Percentiles rank a stretch among this genome's conserved stretches.
Evolutionary conservation across 768 basidiomycete species (phyloP).

Genomic region (Ephemerocybe angulata): DNA sequence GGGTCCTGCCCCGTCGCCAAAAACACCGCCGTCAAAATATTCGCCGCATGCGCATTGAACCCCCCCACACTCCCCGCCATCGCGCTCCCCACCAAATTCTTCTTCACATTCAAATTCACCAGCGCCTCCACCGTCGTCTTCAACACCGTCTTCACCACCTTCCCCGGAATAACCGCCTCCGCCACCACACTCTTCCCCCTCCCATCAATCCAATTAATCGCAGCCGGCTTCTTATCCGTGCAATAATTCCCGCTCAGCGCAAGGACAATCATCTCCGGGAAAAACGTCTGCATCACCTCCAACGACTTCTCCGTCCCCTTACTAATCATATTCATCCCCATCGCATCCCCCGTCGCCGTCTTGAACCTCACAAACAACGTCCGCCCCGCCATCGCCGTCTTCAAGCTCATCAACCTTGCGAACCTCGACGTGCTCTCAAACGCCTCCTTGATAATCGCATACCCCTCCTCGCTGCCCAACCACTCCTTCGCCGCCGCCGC

Average conservation of each 20-base stretch:
- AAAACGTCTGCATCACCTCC: conserved; percentile 68
- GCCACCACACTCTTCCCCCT: conserved; percentile 97
- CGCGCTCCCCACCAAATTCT: conserved; percentile 95
- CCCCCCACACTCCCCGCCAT: conserved; percentile 99
- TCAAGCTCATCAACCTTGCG: conserved; percentile 79
- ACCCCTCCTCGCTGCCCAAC: conserved; percentile 82
- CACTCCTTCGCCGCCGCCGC: conserved; percentile 86
- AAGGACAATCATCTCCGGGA: conserved; percentile 88
- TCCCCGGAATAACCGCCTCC: conserved; percentile 89
- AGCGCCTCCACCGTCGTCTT: conserved; percentile 92
- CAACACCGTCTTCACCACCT: conserved; percentile 81
- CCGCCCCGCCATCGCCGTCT: conserved; percentile 88
- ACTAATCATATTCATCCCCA: conserved; percentile 99
- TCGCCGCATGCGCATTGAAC: conserved; percentile 97
- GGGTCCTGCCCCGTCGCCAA: conserved; percentile 98
- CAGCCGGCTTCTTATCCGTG: conserved; percentile 99
- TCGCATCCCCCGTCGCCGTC: conserved; percentile 94
- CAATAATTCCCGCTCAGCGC: conserved; percentile 97
- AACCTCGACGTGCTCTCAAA: conserved; percentile 96
- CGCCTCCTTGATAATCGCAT: conserved; percentile 67
- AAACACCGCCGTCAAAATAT: conserved; percentile 94
- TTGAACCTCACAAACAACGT: conserved; percentile 92
- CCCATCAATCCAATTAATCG: conserved; percentile 99
- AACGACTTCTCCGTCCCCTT: conserved; percentile 97
- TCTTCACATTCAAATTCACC: conserved; percentile 91